These are phyloP conservation scores for Xylaria sp. DNA, from an alignment of 2,329 filamentous ascomycete genomes.

Conservation along the genomic window DNA sequence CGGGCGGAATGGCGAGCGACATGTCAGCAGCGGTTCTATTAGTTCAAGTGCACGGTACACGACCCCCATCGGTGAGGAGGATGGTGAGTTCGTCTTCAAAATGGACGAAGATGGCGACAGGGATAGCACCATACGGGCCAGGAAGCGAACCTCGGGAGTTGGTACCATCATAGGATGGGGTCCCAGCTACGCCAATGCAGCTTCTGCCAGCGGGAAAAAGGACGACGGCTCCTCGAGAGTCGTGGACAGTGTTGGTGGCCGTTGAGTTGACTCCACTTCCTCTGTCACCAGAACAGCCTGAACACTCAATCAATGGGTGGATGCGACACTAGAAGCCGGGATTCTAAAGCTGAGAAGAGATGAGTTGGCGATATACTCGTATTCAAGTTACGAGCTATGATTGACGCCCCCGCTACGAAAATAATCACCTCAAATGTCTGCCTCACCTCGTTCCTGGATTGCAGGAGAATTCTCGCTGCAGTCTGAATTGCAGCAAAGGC, in stretches of 20 bases:
- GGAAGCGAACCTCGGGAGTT: constrained; percentile 62
- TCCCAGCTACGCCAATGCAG: constrained; percentile 51
- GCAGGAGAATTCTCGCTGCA: constrained; percentile 24
- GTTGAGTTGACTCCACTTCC: constrained; percentile 38
- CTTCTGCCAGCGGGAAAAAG: constrained; percentile 46
- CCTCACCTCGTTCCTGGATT: constrained; percentile 23
- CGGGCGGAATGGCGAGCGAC: constrained; percentile 62
- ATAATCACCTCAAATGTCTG: constrained; percentile 32
- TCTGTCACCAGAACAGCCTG: constrained; percentile 14
- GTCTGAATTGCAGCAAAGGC: constrained; percentile 18
- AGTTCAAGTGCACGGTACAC: constrained; percentile 69
- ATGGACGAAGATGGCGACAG: constrained; percentile 73
- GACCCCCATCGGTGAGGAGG: constrained; percentile 73
- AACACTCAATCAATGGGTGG: constrained; percentile 19
- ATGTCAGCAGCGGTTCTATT: constrained; percentile 69
- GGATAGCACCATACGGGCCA: constrained; percentile 56
- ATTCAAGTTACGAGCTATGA: constrained; percentile 30
- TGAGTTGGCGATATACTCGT: constrained; percentile 23
- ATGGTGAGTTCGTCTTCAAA: constrained; percentile 71
- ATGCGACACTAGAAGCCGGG: constrained; percentile 16
- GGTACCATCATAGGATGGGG: constrained; percentile 47
- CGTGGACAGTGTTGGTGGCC: constrained; percentile 48
- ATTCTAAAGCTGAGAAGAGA: constrained; percentile 28
- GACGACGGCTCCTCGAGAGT: constrained; percentile 46
- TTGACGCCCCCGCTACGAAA: constrained; percentile 29